Percentiles rank a stretch among this genome's conserved stretches.
Evolutionary conservation across 768 basidiomycete species (phyloP).

Genomic region (Rhodocollybia butyracea): DNA sequence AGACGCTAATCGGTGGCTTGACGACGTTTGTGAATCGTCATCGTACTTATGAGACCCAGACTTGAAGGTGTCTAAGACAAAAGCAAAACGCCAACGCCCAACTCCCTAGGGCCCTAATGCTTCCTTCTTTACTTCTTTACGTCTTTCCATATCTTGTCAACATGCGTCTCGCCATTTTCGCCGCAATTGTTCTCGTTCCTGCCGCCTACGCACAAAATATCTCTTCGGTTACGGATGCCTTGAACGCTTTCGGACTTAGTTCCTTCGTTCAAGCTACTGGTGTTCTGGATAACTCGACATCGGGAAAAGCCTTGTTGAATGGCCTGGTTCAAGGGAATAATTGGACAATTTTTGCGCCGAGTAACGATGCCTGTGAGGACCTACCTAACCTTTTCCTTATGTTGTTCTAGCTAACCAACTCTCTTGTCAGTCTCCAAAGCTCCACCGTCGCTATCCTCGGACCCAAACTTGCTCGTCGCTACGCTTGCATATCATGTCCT

Average conservation of each 20-base stretch:
- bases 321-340: constrained; percentile 35
- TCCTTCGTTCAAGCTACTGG: constrained; percentile 35
- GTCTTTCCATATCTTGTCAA: too few relatives aligned
- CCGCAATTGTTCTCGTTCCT: too few relatives aligned
- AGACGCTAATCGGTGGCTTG: too few relatives aligned
- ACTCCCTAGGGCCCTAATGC: too few relatives aligned
- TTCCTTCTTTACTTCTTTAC: too few relatives aligned
- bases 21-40: too few relatives aligned
- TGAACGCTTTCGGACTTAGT: constrained; percentile 38
- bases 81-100: too few relatives aligned
- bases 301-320: constrained; percentile 42
- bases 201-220: too few relatives aligned
- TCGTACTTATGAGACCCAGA: too few relatives aligned
- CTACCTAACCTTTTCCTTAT: constrained; percentile 19
- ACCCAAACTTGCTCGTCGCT: constrained; percentile 26
- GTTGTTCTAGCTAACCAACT: not conserved
- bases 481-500: constrained; percentile 50
- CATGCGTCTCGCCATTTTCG: too few relatives aligned
- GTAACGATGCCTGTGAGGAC: constrained; percentile 56
- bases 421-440: not conserved
- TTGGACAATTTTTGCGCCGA: constrained; percentile 56
- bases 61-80: too few relatives aligned
- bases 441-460: not conserved
- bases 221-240: too few relatives aligned
- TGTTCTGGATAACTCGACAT: constrained; percentile 39